Evolutionary conservation across 2,329 filamentous ascomycete species (phyloP), one percentile per base, ranked within the genome.

Genomic region (Coleophoma crateriformis): DNA sequence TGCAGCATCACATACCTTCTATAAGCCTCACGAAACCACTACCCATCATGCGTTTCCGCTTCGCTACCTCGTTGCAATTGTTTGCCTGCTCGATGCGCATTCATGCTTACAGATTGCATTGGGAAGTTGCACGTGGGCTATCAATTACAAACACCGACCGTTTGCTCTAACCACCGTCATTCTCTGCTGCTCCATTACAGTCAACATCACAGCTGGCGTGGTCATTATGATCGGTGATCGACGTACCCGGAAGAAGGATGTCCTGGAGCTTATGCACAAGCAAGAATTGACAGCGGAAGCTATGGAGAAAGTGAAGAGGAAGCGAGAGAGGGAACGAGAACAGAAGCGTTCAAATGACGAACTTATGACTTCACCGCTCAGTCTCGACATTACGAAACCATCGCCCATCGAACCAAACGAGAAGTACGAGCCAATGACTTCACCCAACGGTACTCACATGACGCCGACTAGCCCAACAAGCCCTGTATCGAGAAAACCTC

Each of bases 21-120:
- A 95, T 74, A 91, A 91, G 61, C 88, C 89, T 0, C 86, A 95
- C 66, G 89, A 95, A 67, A 95, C 89, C 0, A 75, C 81, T 33
- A 95, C 89, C 0, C 89, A 95, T 64, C 77, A 82, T 62, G 85
- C 89, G 0, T 95, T 95, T 54, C 88, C 89, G 0, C 72, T 91
- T 1, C 76, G 78, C 33, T 74, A 90, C 6, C 81, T 95, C 33
- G 76, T 94, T 35, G 82, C 87, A 50, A 84, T 92, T 51, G 85
- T 92, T n/a, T 74, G 88, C 7, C 72, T 95, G 2, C 76, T 94
- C 3, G 89, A 95, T 65, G 84, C 79, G 53, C 89, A 95, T 69
- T 90, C 85, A 4, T 73, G 87, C 33, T 77, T 95, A 38, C 89
- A 95, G 63, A 88, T 95, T 58, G 79, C 86, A 0, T 82, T 95